These are phyloP conservation scores for Starmerella apicola DNA, from an alignment of 805 yeast genomes.

Conservation along the genomic window DNA sequence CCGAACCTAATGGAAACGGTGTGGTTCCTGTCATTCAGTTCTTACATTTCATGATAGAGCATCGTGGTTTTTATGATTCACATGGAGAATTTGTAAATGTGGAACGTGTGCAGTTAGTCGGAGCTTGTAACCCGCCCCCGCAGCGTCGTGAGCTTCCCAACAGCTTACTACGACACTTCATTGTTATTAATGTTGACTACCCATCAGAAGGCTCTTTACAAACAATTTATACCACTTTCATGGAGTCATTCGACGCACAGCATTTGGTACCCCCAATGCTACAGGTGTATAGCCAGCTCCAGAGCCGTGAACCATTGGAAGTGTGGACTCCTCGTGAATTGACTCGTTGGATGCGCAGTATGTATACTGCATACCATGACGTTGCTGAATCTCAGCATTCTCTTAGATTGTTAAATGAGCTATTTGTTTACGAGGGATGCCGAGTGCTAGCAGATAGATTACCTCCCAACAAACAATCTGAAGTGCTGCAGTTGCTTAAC, in stretches of 20 bases:
- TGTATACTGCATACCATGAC: constrained; percentile 35
- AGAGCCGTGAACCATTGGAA: constrained; percentile 42
- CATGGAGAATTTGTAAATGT: constrained; percentile 50
- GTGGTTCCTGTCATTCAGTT: constrained; percentile 61
- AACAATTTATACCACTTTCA: constrained; percentile 56
- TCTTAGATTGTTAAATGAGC: constrained; percentile 33
- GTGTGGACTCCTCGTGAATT: constrained; percentile 81
- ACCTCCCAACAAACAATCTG: constrained; percentile 2
- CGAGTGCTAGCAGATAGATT: constrained; percentile 69
- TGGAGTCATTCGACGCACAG: constrained; percentile 36
- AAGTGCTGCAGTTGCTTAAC: not conserved
- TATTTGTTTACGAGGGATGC: constrained; percentile 74
- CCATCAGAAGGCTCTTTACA: constrained; percentile 52
- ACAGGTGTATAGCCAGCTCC: constrained; percentile 40
- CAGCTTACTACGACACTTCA: constrained; percentile 55
- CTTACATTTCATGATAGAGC: constrained; percentile 61
- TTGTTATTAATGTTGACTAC: constrained; percentile 63
- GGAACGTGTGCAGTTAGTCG: constrained; percentile 66
- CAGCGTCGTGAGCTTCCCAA: constrained; percentile 47
- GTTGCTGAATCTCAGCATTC: constrained; percentile 7
- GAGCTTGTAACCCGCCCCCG: constrained; percentile 85
- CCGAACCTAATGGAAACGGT: constrained; percentile 56
- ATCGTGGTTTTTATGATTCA: constrained; percentile 62
- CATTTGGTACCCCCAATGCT: constrained; percentile 56
- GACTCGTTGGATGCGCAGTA: constrained; percentile 77